Evolutionary conservation across 2,329 filamentous ascomycete species (phyloP), one percentile per base, ranked within the genome.

Genomic region (Sporothrix globosa): DNA sequence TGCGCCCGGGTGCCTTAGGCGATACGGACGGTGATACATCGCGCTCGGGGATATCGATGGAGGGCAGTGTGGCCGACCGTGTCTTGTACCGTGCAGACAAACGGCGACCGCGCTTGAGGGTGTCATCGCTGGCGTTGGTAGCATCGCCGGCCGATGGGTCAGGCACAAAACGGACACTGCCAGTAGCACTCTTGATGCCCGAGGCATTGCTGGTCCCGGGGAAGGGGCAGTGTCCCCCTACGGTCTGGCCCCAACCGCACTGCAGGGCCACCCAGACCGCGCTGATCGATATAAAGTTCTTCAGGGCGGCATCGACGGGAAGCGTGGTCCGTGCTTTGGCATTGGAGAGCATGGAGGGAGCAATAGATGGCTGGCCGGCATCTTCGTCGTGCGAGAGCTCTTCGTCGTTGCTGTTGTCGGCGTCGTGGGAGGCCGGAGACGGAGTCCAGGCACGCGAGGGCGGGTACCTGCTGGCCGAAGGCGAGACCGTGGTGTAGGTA

Each of bases 401-500:
- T 11, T 73, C 73, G 60, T 71, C 72, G 21, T 75, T 69, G 52
- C 70, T 74, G 7, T 72, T 67, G 41, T 77, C 77, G 50, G 75
- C 73, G 50, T 77, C 75, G 54, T 69, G 70, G 13, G 74, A 73
- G 6, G 73, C 70, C 0, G 71, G 69, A 7, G 73, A 74, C 39
- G 54, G 58, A 2, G 71, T 60, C 54, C 71, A 75, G 0, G 79
- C 75, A 30, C 81, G 80, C 14, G 80, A 81, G 0, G 84, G 84
- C 11, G 85, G 84, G 71, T 83, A 82, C 50, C 80, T 82, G n/a
- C 81, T 80, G 44, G 82, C 80, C 0, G 68, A 56, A 7, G 82
- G 78, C 0, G 86, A 84, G 39, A 88, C 81, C 0, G 86, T 84
- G 4, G 83, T 86, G 77, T 92, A 94, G 2, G 83, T 84, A 74